phyloP scores from a whole-genome alignment of 2,329 filamentous ascomycete species.

The Fusarium armeniacum region DNA sequence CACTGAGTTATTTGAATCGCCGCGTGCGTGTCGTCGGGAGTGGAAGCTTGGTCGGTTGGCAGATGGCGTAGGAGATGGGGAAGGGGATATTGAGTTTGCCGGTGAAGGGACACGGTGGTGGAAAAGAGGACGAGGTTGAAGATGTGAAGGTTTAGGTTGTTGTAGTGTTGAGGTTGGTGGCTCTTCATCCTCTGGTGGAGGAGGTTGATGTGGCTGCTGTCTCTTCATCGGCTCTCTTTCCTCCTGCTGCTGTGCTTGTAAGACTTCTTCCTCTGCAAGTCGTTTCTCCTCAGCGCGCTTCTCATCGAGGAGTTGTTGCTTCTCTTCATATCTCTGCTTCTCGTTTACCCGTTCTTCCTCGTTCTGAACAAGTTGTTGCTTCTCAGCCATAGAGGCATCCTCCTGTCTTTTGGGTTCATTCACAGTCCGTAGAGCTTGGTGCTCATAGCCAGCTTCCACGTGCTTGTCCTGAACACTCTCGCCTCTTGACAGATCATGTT shows the following conservation, averaged over 20 bases:
- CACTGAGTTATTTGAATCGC: slow-evolving; percentile 35
- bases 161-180: slow-evolving; percentile 19
- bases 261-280: slow-evolving; percentile 9
- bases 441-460: slow-evolving; percentile 1
- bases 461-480: slow-evolving; percentile 33
- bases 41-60: slow-evolving; percentile 14
- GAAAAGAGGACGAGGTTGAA: slow-evolving; percentile 44
- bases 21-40: slow-evolving; percentile 26
- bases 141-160: slow-evolving; percentile 31
- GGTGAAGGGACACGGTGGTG: slow-evolving; percentile 33
- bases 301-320: slow-evolving; percentile 9
- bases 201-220: slow-evolving; percentile 9
- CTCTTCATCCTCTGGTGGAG: slow-evolving; percentile 14
- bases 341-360: slow-evolving; percentile 10
- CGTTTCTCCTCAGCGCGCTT: slow-evolving; percentile 18
- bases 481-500: slow-evolving; percentile 38
- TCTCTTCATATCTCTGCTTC: slow-evolving; percentile 11
- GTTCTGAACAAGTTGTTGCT: slow-evolving; percentile 24
- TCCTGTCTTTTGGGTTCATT: slow-evolving; percentile 8
- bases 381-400: slow-evolving; percentile 30
- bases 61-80: slow-evolving; percentile 34
- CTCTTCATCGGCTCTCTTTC: slow-evolving; percentile 10
- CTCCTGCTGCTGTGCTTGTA: slow-evolving; percentile 1
- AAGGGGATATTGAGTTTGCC: slow-evolving; percentile 27
- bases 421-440: slow-evolving; percentile 6